These are phyloP conservation scores for Camillea tinctor DNA, from an alignment of 2,329 filamentous ascomycete genomes.

Conservation along the genomic window DNA sequence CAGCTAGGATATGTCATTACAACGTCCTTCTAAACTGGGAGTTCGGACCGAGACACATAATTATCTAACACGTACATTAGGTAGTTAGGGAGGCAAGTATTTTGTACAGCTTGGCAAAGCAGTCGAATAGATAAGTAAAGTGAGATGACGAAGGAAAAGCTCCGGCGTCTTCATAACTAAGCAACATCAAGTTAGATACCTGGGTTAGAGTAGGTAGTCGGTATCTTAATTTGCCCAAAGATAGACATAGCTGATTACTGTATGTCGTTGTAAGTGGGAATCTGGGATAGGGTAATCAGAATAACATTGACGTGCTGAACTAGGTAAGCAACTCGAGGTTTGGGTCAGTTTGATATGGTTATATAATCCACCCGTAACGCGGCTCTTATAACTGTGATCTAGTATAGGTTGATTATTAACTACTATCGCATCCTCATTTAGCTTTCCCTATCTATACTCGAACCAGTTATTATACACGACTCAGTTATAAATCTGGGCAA, in stretches of 20 bases:
- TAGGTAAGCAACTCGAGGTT: not conserved
- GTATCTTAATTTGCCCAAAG: not conserved
- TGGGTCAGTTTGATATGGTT: not conserved
- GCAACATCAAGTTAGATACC: too few relatives aligned
- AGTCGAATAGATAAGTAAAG: not conserved
- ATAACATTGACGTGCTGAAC: not conserved
- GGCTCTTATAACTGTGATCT: not conserved
- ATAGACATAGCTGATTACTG: too few relatives aligned
- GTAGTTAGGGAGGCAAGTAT: constrained; percentile 6
- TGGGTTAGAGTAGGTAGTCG: not conserved
- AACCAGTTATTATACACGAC: not conserved
- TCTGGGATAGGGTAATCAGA: not conserved
- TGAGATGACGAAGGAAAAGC: constrained; percentile 12
- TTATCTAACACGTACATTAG: constrained; percentile 12
- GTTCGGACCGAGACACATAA: constrained; percentile 21
- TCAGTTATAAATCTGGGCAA: not conserved
- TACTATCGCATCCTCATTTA: not conserved
- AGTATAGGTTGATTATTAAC: not conserved
- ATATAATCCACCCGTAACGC: not conserved
- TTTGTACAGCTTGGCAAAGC: not conserved
- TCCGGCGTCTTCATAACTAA: not conserved
- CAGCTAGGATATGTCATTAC: constrained; percentile 12
- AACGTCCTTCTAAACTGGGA: constrained; percentile 28
- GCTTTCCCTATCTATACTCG: not conserved
- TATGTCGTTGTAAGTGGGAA: too few relatives aligned